Conservation (phyloP, 2,329 filamentous ascomycete species). For the Trichophyton rubrum region DNA sequence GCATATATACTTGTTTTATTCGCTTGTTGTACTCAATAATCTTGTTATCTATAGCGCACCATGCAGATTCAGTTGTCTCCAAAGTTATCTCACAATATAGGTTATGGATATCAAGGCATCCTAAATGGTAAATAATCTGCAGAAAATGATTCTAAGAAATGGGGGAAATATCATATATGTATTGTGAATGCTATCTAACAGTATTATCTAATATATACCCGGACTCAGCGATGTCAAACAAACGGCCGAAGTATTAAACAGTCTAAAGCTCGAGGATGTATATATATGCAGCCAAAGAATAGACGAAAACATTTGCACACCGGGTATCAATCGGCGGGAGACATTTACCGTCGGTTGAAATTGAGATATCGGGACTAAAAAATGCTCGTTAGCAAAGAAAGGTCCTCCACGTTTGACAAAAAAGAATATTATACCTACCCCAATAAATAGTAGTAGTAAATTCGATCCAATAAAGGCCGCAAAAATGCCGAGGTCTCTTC, state of each 20-base stretch:
- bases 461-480: constrained; percentile 66
- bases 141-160: too few species aligned
- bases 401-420: background rate
- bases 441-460: constrained; percentile 50
- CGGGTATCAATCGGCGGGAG: background rate
- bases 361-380: constrained; percentile 33
- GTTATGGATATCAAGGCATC: too few species aligned
- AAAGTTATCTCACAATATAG: too few species aligned
- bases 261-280: background rate
- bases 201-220: background rate
- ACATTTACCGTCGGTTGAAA: constrained; percentile 28
- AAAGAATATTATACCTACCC: constrained; percentile 29
- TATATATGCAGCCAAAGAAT: background rate
- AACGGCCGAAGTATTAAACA: too few species aligned
- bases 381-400: constrained; percentile 8
- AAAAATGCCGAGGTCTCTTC: constrained; percentile 74
- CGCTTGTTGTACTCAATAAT: too few species aligned
- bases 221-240: background rate
- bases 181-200: background rate
- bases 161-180: background rate
- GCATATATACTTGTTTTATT: background rate
- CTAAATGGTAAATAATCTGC: too few species aligned
- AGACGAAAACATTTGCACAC: background rate
- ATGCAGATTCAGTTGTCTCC: too few species aligned
- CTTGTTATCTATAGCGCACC: too few species aligned